Conservation (phyloP, 345 rosid species). For the Salix caprea region DNA sequence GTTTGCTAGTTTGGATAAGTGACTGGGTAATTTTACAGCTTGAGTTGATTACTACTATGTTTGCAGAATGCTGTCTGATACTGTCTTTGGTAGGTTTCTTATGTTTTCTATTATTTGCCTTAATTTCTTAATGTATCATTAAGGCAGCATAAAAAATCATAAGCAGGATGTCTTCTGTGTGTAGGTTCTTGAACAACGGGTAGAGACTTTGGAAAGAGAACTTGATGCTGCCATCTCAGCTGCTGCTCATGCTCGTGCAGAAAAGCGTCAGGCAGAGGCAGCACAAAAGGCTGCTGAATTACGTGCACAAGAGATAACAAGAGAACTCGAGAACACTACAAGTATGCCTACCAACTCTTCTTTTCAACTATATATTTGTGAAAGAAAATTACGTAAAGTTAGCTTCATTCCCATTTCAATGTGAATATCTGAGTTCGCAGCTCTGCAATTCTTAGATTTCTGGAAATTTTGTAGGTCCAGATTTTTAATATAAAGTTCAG, state of each 20-base stretch:
- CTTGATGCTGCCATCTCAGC: conserved; percentile 96
- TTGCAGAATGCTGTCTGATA: not conserved
- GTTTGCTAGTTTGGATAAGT: not conserved
- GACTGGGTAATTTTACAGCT: not conserved
- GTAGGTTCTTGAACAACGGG: conserved; percentile 94
- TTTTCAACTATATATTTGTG: not conserved
- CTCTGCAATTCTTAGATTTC: not conserved
- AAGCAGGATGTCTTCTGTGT: conserved; percentile 13
- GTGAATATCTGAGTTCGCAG: not conserved
- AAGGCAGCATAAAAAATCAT: not conserved
- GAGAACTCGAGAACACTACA: conserved; percentile 94
- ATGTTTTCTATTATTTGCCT: not conserved
- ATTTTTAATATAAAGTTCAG: not conserved
- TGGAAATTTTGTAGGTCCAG: not conserved
- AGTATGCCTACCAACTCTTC: conserved; percentile 31
- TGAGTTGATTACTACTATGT: not conserved
- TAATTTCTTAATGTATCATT: not conserved
- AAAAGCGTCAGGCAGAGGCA: conserved; percentile 89
- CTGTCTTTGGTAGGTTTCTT: not conserved
- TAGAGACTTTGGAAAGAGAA: conserved; percentile 89
- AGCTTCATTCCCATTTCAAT: not conserved
- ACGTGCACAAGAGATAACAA: conserved; percentile 68
- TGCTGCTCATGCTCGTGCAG: conserved; percentile 87
- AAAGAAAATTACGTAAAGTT: not conserved
- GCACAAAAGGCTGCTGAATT: conserved; percentile 83